These are phyloP conservation scores for Botrytis fabae DNA, from an alignment of 2,329 filamentous ascomycete species.

Conservation along the genomic window DNA sequence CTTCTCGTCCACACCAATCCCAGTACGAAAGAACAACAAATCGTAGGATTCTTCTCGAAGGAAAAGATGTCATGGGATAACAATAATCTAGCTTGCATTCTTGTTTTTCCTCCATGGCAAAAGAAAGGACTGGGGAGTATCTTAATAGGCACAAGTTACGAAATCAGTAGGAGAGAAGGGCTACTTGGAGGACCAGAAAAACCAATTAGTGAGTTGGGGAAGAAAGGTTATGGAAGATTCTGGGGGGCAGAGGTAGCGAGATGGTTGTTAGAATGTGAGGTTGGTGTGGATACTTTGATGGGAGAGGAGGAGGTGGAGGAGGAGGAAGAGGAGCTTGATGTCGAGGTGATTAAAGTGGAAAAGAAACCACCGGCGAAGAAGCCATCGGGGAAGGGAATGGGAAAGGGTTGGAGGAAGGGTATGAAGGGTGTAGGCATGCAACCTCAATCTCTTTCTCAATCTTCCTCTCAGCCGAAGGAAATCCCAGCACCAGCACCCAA, in stretches of 20 bases:
- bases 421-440: slow-evolving; percentile 23
- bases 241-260: slow-evolving; percentile 84
- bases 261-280: slow-evolving; percentile 52
- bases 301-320: slow-evolving; percentile 43
- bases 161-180: slow-evolving; percentile 80
- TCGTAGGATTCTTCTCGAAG: slow-evolving; percentile 97
- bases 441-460: slow-evolving; percentile 1
- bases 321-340: slow-evolving; percentile 35
- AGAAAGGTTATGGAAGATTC: slow-evolving; percentile 78
- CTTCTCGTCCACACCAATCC: slow-evolving; percentile 75
- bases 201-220: slow-evolving; percentile 82
- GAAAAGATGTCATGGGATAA: slow-evolving; percentile 99
- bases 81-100: slow-evolving; percentile 95
- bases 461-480: not conserved
- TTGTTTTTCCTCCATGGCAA: slow-evolving; percentile 95
- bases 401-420: slow-evolving; percentile 22
- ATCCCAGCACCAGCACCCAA: not conserved
- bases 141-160: slow-evolving; percentile 91
- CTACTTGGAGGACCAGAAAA: slow-evolving; percentile 91
- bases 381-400: slow-evolving; percentile 18
- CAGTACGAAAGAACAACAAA: slow-evolving; percentile 49
- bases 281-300: slow-evolving; percentile 32
- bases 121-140: slow-evolving; percentile 83
- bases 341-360: slow-evolving; percentile 50
- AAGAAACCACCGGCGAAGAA: not conserved